A percentile compares a stretch with the other conserved stretches of the same genome.
Evolutionary conservation across 352 stramenopile species (phyloP).

Genomic region (Globisporangium cederbergense): DNA sequence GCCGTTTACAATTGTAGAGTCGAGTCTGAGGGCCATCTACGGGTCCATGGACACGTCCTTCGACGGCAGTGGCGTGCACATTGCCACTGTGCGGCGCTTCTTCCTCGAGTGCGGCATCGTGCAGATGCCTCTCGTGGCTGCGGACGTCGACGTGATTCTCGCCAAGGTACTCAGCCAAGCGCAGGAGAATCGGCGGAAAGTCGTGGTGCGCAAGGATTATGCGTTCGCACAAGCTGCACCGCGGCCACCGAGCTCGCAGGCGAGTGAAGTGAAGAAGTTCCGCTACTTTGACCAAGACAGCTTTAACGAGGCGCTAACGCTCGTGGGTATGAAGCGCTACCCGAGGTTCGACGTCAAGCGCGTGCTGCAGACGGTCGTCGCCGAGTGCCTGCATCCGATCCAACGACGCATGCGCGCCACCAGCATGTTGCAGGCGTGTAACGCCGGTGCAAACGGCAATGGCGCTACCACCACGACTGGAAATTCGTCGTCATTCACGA

Average conservation of each 20-base stretch:
- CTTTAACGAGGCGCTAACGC: conserved; percentile 71
- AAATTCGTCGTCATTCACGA: not conserved
- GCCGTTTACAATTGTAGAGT: conserved; percentile 22
- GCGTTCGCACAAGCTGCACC: conserved; percentile 24
- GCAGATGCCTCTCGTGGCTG: conserved; percentile 41
- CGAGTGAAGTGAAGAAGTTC: conserved; percentile 35
- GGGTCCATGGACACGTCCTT: conserved; percentile 43
- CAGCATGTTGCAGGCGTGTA: conserved; percentile 10
- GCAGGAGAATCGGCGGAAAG: conserved; percentile 48
- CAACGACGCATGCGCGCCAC: conserved; percentile 23
- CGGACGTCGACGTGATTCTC: conserved; percentile 69
- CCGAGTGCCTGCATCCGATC: conserved; percentile 46
- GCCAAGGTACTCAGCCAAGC: conserved; percentile 53
- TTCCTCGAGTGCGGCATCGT: conserved; percentile 63
- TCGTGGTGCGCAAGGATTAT: conserved; percentile 56
- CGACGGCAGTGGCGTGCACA: conserved; percentile 51
- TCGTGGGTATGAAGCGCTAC: conserved; percentile 60
- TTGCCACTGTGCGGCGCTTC: conserved; percentile 63
- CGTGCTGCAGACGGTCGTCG: conserved; percentile 52
- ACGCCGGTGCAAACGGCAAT: not conserved
- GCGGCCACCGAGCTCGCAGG: conserved; percentile 7
- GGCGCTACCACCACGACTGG: not conserved
- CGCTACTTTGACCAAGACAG: conserved; percentile 65
- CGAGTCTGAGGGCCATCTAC: conserved; percentile 37
- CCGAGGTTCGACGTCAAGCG: conserved; percentile 48